Conservation (phyloP, 441 rosid species). For the Corymbia citriodora region DNA sequence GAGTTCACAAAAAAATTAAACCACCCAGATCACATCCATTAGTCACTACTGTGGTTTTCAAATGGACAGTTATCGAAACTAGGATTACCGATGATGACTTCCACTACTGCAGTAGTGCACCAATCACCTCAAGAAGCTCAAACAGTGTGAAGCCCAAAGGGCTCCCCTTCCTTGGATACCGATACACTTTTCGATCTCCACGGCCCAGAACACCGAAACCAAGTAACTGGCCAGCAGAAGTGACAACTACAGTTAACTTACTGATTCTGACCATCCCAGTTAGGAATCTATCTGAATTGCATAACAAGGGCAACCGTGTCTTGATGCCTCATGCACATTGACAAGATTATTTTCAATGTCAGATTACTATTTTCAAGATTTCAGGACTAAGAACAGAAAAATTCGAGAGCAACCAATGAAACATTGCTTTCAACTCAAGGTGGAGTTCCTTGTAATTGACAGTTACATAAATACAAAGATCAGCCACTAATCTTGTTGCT, state of each 20-base stretch:
- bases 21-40: too few relatives aligned
- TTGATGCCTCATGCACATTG: not conserved
- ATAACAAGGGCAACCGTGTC: not conserved
- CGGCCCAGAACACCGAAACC: too few relatives aligned
- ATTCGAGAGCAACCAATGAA: not conserved
- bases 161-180: too few relatives aligned
- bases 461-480: not conserved
- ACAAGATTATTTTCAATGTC: not conserved
- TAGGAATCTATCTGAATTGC: not conserved
- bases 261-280: not conserved
- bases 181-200: too few relatives aligned
- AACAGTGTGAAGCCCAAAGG: too few relatives aligned
- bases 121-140: too few relatives aligned
- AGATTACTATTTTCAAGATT: not conserved
- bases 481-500: not conserved
- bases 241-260: not conserved
- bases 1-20: too few relatives aligned
- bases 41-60: too few relatives aligned
- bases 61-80: too few relatives aligned
- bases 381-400: not conserved
- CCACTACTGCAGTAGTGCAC: too few relatives aligned
- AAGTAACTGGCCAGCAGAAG: too few relatives aligned
- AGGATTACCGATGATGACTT: too few relatives aligned
- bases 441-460: not conserved
- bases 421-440: not conserved